phyloP scores from a whole-genome alignment of 2,329 filamentous ascomycete species.

The Sordariomycetes sp. region DNA sequence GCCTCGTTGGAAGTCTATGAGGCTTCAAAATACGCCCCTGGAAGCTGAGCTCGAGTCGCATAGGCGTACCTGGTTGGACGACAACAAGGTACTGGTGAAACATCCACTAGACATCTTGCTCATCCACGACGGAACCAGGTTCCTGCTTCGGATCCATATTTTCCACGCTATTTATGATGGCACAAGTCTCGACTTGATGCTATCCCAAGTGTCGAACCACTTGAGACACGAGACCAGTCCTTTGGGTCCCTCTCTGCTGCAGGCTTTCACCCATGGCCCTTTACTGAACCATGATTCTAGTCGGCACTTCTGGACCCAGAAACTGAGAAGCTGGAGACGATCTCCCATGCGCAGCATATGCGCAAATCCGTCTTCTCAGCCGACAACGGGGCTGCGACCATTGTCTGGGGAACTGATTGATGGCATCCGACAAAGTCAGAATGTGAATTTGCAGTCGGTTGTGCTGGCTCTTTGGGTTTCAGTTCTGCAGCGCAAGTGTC shows the following conservation, averaged over 20 bases:
- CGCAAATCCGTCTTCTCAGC: background rate
- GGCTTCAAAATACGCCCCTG: too few species aligned
- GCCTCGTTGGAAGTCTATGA: too few species aligned
- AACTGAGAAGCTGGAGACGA: slow-evolving; percentile 30
- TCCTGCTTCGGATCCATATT: slow-evolving; percentile 60
- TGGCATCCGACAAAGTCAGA: slow-evolving; percentile 43
- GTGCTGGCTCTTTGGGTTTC: slow-evolving; percentile 67
- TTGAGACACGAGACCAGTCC: too few species aligned
- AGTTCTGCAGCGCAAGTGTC: slow-evolving; percentile 44
- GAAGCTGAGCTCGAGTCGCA: background rate
- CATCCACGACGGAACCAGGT: slow-evolving; percentile 18
- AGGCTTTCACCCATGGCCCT: slow-evolving; percentile 62
- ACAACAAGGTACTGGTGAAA: slow-evolving; percentile 37
- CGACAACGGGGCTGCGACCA: slow-evolving; percentile 7
- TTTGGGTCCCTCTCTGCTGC: slow-evolving; percentile 50
- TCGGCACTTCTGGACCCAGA: slow-evolving; percentile 57
- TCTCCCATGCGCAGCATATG: slow-evolving; percentile 9
- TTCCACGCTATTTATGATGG: slow-evolving; percentile 89
- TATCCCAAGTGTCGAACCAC: slow-evolving; percentile 51
- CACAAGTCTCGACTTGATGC: slow-evolving; percentile 61
- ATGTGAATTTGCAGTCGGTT: slow-evolving; percentile 71
- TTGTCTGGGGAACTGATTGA: slow-evolving; percentile 37
- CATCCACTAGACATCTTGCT: slow-evolving; percentile 44
- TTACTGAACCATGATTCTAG: slow-evolving; percentile 35
- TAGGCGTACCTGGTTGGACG: slow-evolving; percentile 38